Percentiles rank a stretch among this genome's conserved stretches.
Conservation (phyloP, 164 flowering plant genomes). For the Litsea cubeba region DNA sequence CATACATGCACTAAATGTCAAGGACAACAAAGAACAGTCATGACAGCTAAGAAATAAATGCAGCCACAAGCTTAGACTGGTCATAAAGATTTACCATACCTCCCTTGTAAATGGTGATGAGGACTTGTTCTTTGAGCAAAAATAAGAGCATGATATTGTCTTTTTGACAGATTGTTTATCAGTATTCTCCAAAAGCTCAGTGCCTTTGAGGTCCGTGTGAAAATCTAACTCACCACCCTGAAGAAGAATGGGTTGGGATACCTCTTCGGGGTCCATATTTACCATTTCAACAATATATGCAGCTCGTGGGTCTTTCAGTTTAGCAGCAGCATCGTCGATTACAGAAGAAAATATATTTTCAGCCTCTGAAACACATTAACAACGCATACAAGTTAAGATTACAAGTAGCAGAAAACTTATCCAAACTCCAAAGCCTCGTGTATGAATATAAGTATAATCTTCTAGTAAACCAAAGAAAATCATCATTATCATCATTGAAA, state of each 20-base stretch:
- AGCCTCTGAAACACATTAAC: conserved; percentile 36
- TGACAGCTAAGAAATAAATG: too few relatives aligned
- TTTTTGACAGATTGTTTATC: conserved; percentile 24
- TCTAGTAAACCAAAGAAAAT: background rate
- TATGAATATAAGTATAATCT: background rate
- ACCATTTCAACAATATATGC: conserved; percentile 47
- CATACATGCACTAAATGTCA: too few relatives aligned
- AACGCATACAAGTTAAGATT: background rate
- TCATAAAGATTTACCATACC: conserved; percentile 27
- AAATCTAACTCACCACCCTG: conserved; percentile 50
- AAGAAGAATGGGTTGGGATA: conserved; percentile 40
- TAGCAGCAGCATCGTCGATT: conserved; percentile 42
- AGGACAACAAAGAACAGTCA: too few relatives aligned
- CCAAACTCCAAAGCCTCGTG: background rate
- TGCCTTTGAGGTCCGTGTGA: conserved; percentile 26
- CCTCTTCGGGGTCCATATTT: conserved; percentile 27
- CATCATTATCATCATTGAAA: too few relatives aligned
- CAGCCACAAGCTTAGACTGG: background rate
- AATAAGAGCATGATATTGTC: conserved; percentile 42
- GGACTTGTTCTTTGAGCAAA: conserved; percentile 36
- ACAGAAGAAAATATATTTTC: conserved; percentile 35
- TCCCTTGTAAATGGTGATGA: conserved; percentile 28
- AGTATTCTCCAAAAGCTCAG: conserved; percentile 22
- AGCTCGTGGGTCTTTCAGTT: conserved; percentile 50
- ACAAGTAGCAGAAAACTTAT: background rate